Conservation (phyloP, 208 protist species). For the Trichomonas vaginalis region DNA sequence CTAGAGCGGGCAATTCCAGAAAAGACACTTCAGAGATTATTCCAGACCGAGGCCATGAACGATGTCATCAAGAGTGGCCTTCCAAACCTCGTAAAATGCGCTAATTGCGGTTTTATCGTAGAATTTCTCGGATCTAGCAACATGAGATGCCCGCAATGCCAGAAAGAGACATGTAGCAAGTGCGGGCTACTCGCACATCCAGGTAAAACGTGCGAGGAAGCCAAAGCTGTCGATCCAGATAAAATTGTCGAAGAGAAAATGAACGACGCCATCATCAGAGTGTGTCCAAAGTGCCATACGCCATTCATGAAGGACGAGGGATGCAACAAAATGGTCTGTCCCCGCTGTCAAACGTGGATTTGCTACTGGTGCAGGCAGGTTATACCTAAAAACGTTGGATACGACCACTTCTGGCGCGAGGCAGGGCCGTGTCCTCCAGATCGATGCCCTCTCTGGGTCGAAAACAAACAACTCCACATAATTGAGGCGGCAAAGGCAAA, state of each 20-base stretch:
- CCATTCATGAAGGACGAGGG: conserved; percentile 11
- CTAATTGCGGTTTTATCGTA: conserved; percentile 6
- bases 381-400: not conserved
- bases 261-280: not conserved
- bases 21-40: not conserved
- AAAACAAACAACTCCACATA: not conserved
- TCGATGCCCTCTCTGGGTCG: not conserved
- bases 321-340: conserved; percentile 14
- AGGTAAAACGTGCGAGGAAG: not conserved
- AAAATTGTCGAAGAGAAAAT: not conserved
- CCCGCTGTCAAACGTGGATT: not conserved
- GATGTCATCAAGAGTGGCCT: not conserved
- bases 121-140: not conserved
- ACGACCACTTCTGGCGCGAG: not conserved
- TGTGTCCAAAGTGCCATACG: not conserved
- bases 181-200: not conserved
- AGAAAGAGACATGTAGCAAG: not conserved
- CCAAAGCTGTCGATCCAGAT: not conserved
- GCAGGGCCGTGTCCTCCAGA: not conserved
- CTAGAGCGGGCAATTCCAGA: not conserved
- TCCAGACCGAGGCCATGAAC: not conserved
- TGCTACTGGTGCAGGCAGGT: not conserved
- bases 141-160: not conserved
- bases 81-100: not conserved
- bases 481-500: not conserved